A percentile compares a stretch with the other conserved stretches of the same genome.
phyloP scores from a whole-genome alignment of 495 filamentous ascomycete species.

The Trichoderma asperelloides region DNA sequence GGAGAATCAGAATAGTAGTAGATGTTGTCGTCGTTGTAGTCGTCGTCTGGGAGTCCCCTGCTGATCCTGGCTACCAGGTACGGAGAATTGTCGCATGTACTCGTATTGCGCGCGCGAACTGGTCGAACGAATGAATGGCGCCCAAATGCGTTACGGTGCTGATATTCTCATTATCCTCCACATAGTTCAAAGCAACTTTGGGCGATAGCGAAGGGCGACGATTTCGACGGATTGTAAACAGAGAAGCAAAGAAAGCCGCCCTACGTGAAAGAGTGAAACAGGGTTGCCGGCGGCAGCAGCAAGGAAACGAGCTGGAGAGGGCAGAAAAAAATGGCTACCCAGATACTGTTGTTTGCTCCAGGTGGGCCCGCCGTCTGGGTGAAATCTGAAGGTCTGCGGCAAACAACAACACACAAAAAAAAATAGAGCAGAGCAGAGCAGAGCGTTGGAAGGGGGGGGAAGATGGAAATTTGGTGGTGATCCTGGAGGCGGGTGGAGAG shows the following conservation, averaged over 20 bases:
- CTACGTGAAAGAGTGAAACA: background rate
- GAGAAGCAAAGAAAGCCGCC: background rate
- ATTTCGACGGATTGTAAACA: background rate
- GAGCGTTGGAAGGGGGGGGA: background rate
- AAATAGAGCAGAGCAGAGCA: too few relatives aligned
- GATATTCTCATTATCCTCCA: background rate
- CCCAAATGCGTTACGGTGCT: background rate
- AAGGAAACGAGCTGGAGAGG: background rate
- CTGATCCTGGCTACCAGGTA: too few relatives aligned
- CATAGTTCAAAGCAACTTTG: background rate
- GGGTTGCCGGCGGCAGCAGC: background rate
- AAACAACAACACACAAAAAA: background rate
- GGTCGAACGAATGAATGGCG: background rate
- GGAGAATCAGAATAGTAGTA: too few relatives aligned
- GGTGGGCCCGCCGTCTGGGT: conserved; percentile 6
- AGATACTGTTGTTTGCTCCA: background rate
- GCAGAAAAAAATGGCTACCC: background rate
- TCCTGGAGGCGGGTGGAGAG: background rate
- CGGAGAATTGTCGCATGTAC: too few relatives aligned
- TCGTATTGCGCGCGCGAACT: background rate
- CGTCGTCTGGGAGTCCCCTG: background rate
- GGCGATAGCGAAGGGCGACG: background rate
- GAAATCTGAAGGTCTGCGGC: background rate
- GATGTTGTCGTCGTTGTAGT: background rate
- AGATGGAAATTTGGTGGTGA: background rate